These are phyloP conservation scores for Panicum hallii DNA, from an alignment of 202 grass and related monocot genomes.

Conservation along the genomic window DNA sequence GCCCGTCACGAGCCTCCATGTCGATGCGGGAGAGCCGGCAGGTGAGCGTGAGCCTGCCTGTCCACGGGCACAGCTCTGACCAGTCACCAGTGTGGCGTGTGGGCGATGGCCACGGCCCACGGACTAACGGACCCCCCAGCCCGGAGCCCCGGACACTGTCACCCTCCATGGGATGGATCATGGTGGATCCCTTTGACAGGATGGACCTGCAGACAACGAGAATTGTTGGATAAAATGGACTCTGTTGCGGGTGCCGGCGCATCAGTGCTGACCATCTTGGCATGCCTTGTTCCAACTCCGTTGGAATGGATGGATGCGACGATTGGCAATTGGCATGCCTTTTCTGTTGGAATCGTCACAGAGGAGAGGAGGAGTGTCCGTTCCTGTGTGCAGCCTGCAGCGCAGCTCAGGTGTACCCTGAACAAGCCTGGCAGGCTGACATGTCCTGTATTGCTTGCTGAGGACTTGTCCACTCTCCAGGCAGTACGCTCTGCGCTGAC, in stretches of 20 bases:
- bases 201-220: neutral
- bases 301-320: neutral
- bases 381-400: neutral
- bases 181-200: neutral
- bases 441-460: no score
- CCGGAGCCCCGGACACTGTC: neutral
- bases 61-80: neutral
- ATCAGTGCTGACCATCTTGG: neutral
- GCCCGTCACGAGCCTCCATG: no score
- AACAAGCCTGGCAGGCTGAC: no score
- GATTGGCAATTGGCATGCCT: neutral
- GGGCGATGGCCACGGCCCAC: neutral
- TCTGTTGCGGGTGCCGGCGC: neutral
- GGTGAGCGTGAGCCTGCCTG: neutral
- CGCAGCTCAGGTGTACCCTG: neutral
- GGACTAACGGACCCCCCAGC: neutral
- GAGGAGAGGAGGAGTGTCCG: neutral
- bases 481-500: neutral
- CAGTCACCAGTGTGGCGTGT: neutral
- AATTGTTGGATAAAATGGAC: constrained; percentile 1
- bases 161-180: neutral
- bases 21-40: constrained; percentile 3
- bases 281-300: no score
- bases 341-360: neutral
- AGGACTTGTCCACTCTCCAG: neutral